These are phyloP conservation scores for Colletotrichum horii DNA, from an alignment of 2,329 filamentous ascomycete species.

Conservation along the genomic window DNA sequence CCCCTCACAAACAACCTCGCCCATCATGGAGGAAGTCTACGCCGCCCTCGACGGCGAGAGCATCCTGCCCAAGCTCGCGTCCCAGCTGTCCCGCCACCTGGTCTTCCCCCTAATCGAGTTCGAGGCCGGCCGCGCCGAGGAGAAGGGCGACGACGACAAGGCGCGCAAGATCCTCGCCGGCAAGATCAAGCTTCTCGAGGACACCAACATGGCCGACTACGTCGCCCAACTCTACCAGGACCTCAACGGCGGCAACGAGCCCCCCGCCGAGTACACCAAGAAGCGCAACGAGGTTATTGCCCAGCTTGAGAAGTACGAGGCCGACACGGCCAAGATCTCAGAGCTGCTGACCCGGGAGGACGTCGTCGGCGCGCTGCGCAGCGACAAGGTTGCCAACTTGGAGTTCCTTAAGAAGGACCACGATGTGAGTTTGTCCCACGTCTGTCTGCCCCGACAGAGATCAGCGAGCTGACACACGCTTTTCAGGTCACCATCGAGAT, in stretches of 20 bases:
- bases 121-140: conserved; percentile 80
- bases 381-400: conserved; percentile 98
- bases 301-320: conserved; percentile 81
- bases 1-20: neutral
- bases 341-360: conserved; percentile 86
- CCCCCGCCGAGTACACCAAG: conserved; percentile 84
- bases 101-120: conserved; percentile 98
- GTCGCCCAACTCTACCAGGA: conserved; percentile 91
- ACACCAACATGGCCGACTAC: conserved; percentile 99
- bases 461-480: neutral
- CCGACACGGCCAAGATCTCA: conserved; percentile 87
- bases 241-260: conserved; percentile 78
- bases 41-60: conserved; percentile 35
- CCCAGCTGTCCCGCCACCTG: conserved; percentile 92
- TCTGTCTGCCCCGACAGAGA: rapidly evolving
- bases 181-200: conserved; percentile 93
- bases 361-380: conserved; percentile 88
- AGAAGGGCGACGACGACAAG: conserved; percentile 65
- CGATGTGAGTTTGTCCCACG: conserved; percentile 63
- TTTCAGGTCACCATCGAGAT: conserved; percentile 84
- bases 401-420: conserved; percentile 97
- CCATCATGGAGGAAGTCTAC: conserved; percentile 25
- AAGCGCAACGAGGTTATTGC: conserved; percentile 89
- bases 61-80: conserved; percentile 87
- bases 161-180: conserved; percentile 77